These are phyloP conservation scores for Ustilago vetiveriae DNA, from an alignment of 1,284 basidiomycete genomes.

Conservation along the genomic window DNA sequence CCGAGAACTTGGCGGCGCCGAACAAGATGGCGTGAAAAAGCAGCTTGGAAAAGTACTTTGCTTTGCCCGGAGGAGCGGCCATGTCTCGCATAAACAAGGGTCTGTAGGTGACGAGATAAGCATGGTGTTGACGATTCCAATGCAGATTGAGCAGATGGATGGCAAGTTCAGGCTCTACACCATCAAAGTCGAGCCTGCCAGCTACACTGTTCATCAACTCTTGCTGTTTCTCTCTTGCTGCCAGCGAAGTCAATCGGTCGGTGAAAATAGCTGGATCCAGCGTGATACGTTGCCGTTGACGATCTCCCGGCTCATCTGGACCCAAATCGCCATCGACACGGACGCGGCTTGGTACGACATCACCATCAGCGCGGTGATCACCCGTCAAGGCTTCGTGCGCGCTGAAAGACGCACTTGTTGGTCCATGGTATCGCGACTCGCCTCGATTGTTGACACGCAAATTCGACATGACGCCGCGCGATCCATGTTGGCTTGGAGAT, in stretches of 20 bases:
- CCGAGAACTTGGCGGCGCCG: slow-evolving; percentile 62
- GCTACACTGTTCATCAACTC: slow-evolving; percentile 60
- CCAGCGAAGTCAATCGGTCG: slow-evolving; percentile 44
- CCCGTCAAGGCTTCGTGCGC: not conserved
- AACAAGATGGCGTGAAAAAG: slow-evolving; percentile 64
- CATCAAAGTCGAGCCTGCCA: slow-evolving; percentile 64
- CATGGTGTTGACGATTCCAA: slow-evolving; percentile 66
- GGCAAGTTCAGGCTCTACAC: slow-evolving; percentile 57
- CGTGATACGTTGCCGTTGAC: not conserved
- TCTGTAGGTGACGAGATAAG: slow-evolving; percentile 63
- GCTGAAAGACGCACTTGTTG: slow-evolving; percentile 19
- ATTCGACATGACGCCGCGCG: slow-evolving; percentile 14
- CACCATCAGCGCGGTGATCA: not conserved
- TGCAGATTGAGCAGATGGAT: slow-evolving; percentile 63
- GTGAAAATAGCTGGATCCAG: slow-evolving; percentile 17
- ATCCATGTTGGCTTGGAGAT: slow-evolving; percentile 1
- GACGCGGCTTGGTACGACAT: not conserved
- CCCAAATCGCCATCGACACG: not conserved
- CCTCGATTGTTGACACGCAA: slow-evolving; percentile 22
- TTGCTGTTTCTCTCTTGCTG: slow-evolving; percentile 50
- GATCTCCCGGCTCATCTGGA: not conserved
- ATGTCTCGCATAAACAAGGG: slow-evolving; percentile 62
- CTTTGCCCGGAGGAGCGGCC: slow-evolving; percentile 47
- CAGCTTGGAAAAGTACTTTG: slow-evolving; percentile 57
- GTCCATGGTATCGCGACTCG: slow-evolving; percentile 24